phyloP scores from a whole-genome alignment of 768 basidiomycete genomes.

The Leccinum pellstonianum region DNA sequence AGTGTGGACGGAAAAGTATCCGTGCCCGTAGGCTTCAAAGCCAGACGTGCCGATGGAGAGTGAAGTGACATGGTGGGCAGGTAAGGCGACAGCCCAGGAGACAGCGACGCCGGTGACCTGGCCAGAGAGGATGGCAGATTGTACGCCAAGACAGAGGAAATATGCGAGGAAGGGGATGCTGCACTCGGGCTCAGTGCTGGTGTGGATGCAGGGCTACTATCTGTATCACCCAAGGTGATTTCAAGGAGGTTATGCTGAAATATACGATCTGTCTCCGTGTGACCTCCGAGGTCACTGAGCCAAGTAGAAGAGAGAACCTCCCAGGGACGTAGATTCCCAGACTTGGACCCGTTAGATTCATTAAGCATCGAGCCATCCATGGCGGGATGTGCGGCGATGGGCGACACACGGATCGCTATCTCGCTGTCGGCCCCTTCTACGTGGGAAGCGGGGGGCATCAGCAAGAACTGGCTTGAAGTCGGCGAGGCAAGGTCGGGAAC shows the following conservation, averaged over 20 bases:
- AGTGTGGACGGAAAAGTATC: conserved; percentile 33
- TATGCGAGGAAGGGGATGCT: conserved; percentile 20
- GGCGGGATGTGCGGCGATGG: conserved; percentile 9
- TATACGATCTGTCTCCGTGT: conserved; percentile 33
- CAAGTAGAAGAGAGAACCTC: conserved; percentile 26
- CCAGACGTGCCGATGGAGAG: conserved; percentile 16
- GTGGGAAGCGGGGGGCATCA: conserved; percentile 28
- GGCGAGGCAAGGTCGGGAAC: conserved; percentile 25
- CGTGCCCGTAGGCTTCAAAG: conserved; percentile 29
- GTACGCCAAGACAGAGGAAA: conserved; percentile 16
- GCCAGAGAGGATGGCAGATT: conserved; percentile 12
- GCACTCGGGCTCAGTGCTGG: conserved; percentile 25
- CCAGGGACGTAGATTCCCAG: conserved; percentile 21
- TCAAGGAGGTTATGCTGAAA: conserved; percentile 26
- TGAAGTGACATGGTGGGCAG: conserved; percentile 15
- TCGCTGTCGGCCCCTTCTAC: conserved; percentile 10
- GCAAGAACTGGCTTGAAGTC: conserved; percentile 27
- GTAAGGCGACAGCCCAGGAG: conserved; percentile 12
- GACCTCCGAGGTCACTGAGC: conserved; percentile 33
- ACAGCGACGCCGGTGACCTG: conserved; percentile 19
- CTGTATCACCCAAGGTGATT: conserved; percentile 13
- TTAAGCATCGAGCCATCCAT: conserved; percentile 3
- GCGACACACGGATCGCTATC: conserved; percentile 12
- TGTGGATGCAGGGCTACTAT: conserved; percentile 25
- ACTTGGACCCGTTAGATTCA: conserved; percentile 10